Evolutionary conservation across 164 flowering plant genomes (phyloP), one percentile per base, ranked within the genome.

Genomic region (Magnolia changhungtana): DNA sequence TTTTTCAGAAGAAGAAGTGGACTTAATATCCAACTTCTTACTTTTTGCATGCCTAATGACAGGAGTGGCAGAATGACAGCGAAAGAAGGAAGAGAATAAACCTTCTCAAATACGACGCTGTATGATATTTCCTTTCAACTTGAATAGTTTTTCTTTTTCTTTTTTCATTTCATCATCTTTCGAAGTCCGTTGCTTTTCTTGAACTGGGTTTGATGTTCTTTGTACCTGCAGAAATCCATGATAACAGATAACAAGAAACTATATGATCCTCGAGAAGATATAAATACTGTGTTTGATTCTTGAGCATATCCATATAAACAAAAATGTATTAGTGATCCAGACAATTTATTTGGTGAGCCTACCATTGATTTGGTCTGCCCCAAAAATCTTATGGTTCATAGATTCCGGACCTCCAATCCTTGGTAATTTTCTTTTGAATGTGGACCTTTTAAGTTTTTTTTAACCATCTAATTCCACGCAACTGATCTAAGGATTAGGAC

Each of bases 91-190:
- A 84, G 86, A 88, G 82, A 76, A 86, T 93, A 80, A 87, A 86
- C 85, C 74, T 92, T 75, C 98, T 95, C 71, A 69, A 84, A 82
- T 95, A 95, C 78, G 95, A 90, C 81, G 98, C 98, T 67, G 99
- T 95, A 91, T 80, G 91, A 75, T 70, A 58, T 73, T 79, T 77
- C 50, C 63, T 74, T 75, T 75, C 5, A 76, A 29, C 65, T 37
- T 77, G 63, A 45, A 58, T 63, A 21, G 20, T 63, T 37, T 37
- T 37, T 37, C 6, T 65, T 13, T 65, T 8, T 23, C 4, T 65
- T 65, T 21, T 10, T 21, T 23, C 68, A 21, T 52, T 49, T 51
- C 31, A 6, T 66, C 16, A 8, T 18, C 58, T 61, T 71, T 18
- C 0, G 27, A 69, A 13, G 51, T 7, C 50, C 6, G 18, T 55